These are phyloP conservation scores for Macaranga tanarius DNA, from an alignment of 441 rosid genomes.

Conservation along the genomic window DNA sequence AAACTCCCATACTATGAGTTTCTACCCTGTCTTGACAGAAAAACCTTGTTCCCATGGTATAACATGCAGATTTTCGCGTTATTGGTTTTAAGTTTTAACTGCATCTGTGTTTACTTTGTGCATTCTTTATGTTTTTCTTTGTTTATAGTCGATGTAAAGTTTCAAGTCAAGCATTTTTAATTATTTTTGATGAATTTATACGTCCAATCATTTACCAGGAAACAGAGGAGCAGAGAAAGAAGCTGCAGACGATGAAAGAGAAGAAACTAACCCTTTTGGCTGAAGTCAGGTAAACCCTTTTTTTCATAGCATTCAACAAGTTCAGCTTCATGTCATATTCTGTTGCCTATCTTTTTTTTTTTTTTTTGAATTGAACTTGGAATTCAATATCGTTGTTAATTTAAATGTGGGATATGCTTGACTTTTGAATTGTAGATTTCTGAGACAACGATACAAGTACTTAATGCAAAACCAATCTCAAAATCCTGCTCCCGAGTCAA, in stretches of 20 bases:
- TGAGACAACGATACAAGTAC: conserved; percentile 56
- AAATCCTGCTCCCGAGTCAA: conserved; percentile 17
- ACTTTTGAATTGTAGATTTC: conserved; percentile 49
- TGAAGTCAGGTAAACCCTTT: conserved; percentile 65
- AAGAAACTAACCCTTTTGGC: conserved; percentile 46
- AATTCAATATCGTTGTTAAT: neutral
- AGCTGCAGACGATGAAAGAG: conserved; percentile 57
- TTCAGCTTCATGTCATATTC: too few species aligned
- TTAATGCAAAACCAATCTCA: conserved; percentile 48
- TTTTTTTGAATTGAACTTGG: neutral
- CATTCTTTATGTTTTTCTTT: neutral
- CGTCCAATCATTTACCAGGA: conserved; percentile 49
- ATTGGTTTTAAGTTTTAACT: neutral
- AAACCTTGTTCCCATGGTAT: neutral
- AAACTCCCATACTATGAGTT: neutral
- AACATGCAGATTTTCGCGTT: neutral
- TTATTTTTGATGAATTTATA: neutral
- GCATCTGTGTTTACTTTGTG: neutral
- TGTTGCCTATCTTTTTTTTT: neutral
- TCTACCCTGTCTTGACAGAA: neutral
- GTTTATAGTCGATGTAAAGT: neutral
- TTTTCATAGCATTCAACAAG: neutral
- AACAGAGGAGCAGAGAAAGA: conserved; percentile 48
- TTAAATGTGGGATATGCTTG: conserved; percentile 13
- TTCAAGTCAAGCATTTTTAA: neutral